Conservation (phyloP, 495 filamentous ascomycete species). For the Aspergillus cavernicola region DNA sequence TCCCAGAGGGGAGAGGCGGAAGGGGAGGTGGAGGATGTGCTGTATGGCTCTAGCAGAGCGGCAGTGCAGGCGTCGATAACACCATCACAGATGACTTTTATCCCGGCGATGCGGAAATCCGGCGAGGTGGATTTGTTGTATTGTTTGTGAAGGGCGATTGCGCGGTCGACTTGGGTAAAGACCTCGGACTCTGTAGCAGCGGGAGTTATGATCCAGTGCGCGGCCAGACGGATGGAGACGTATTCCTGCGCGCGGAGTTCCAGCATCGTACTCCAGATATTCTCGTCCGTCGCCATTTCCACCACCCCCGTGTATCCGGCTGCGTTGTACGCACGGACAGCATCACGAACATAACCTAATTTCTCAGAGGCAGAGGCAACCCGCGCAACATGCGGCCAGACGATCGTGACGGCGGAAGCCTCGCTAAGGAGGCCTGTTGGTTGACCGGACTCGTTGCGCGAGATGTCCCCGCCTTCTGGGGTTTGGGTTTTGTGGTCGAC, state of each 20-base stretch:
- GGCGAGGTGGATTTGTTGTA: slow-evolving; percentile 46
- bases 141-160: slow-evolving; percentile 48
- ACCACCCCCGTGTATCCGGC: slow-evolving; percentile 57
- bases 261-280: slow-evolving; percentile 49
- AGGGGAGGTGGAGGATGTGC: neutral
- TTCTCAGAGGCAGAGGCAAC: slow-evolving; percentile 50
- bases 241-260: slow-evolving; percentile 28
- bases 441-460: slow-evolving; percentile 43
- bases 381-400: slow-evolving; percentile 56
- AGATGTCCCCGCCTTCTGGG: slow-evolving; percentile 54
- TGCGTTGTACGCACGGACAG: slow-evolving; percentile 46
- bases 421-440: slow-evolving; percentile 54
- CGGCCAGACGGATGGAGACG: slow-evolving; percentile 51
- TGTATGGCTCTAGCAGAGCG: slow-evolving; percentile 57
- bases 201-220: slow-evolving; percentile 58
- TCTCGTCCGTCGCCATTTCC: slow-evolving; percentile 64
- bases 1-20: slow-evolving; percentile 48
- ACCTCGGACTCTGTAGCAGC: slow-evolving; percentile 36
- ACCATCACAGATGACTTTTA: slow-evolving; percentile 67
- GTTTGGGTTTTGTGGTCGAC: slow-evolving; percentile 40
- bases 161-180: slow-evolving; percentile 54
- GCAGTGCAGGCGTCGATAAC: slow-evolving; percentile 67
- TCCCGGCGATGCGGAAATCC: slow-evolving; percentile 57
- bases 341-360: slow-evolving; percentile 27
- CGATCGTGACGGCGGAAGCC: slow-evolving; percentile 52